Percentiles rank a stretch among this genome's conserved stretches.
These are phyloP conservation scores for Syzygium syzygioides DNA, from an alignment of 441 rosid species.

Conservation along the genomic window DNA sequence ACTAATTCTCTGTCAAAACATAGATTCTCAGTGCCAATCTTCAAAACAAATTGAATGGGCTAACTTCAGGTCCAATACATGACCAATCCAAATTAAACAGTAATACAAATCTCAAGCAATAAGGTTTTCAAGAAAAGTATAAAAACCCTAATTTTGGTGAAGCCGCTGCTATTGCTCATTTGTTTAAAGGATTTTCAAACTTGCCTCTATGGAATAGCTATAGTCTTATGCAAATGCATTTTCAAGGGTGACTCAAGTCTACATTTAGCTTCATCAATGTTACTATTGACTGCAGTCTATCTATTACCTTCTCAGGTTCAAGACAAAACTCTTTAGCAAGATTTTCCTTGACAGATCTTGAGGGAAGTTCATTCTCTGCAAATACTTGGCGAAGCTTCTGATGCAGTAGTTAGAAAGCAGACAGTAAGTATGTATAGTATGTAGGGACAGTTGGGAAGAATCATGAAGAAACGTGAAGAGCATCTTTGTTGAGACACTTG, in stretches of 20 bases:
- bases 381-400: conserved; percentile 94
- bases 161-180: background rate
- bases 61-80: background rate
- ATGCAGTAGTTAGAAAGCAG: conserved; percentile 19
- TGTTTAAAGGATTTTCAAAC: background rate
- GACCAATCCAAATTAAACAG: background rate
- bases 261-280: background rate
- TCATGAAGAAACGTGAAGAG: background rate
- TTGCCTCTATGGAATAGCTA: background rate
- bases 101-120: background rate
- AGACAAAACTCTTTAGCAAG: conserved; percentile 84
- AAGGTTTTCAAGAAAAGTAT: background rate
- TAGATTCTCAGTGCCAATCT: background rate
- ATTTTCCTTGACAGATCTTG: conserved; percentile 60
- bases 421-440: background rate
- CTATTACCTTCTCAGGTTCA: conserved; percentile 71
- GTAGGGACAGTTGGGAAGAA: background rate
- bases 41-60: background rate
- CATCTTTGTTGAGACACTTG: background rate
- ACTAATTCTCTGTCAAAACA: background rate
- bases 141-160: background rate
- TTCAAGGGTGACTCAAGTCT: background rate
- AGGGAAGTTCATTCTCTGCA: conserved; percentile 91
- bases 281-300: background rate
- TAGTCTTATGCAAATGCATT: background rate